A percentile compares a stretch with the other conserved stretches of the same genome.
phyloP scores from a whole-genome alignment of 1,284 basidiomycete species.

The Macrocybe sp. region DNA sequence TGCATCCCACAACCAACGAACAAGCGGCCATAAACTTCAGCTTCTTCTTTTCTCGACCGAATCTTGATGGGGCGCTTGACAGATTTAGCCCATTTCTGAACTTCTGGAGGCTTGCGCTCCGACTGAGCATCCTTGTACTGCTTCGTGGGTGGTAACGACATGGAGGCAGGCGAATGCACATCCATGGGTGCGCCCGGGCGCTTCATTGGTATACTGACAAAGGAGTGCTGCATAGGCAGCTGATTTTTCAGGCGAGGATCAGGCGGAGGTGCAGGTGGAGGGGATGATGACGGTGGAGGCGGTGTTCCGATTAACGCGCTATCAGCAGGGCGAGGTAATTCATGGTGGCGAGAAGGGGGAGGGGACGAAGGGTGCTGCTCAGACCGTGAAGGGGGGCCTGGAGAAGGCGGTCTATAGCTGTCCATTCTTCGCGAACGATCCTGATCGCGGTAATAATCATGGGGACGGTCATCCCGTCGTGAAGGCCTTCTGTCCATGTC shows the following conservation, averaged over 20 bases:
- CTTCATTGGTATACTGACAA: slow-evolving; percentile 31
- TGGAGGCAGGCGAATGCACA: slow-evolving; percentile 37
- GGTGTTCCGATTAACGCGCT: slow-evolving; percentile 11
- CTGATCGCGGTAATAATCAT: slow-evolving; percentile 23
- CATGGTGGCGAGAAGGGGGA: slow-evolving; percentile 10
- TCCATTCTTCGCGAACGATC: slow-evolving; percentile 16
- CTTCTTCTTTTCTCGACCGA: slow-evolving; percentile 65
- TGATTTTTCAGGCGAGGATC: slow-evolving; percentile 31
- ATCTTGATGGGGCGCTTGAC: slow-evolving; percentile 33
- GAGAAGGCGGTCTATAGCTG: slow-evolving; percentile 17
- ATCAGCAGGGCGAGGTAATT: slow-evolving; percentile 24
- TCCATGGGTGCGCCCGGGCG: slow-evolving; percentile 41
- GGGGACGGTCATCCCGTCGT: slow-evolving; percentile 16
- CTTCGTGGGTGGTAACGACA: slow-evolving; percentile 23
- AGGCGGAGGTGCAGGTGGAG: slow-evolving; percentile 42
- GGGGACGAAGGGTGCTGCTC: slow-evolving; percentile 12
- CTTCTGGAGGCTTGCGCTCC: slow-evolving; percentile 27
- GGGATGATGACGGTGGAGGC: slow-evolving; percentile 31
- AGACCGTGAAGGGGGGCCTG: slow-evolving; percentile 13
- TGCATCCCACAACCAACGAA: slow-evolving; percentile 79
- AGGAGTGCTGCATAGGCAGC: slow-evolving; percentile 26
- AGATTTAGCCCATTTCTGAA: slow-evolving; percentile 20
- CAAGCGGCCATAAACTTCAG: slow-evolving; percentile 54
- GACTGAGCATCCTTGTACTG: slow-evolving; percentile 6
- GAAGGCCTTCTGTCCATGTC: slow-evolving; percentile 4